A percentile compares a stretch with the other conserved stretches of the same genome.
phyloP scores from a whole-genome alignment of 1,284 basidiomycete species.

The Marasmius tenuissimus region DNA sequence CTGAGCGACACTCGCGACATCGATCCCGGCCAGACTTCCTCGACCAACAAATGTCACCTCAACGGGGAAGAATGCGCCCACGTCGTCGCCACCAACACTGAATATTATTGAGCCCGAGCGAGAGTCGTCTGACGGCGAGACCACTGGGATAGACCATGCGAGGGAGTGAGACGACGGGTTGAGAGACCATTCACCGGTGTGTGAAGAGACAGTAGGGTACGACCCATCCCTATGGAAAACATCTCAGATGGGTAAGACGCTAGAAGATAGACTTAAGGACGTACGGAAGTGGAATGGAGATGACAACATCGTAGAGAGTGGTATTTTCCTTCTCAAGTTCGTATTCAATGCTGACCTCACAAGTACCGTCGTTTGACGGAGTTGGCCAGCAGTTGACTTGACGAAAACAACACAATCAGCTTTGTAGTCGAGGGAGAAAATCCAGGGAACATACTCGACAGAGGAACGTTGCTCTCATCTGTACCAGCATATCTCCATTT shows the following conservation, averaged over 20 bases:
- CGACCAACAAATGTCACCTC: conserved; percentile 79
- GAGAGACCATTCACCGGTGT: conserved; percentile 79
- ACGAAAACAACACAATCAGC: conserved; percentile 1
- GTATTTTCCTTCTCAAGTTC: conserved; percentile 88
- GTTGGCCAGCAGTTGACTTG: conserved; percentile 96
- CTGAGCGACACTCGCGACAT: conserved; percentile 56
- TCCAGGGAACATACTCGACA: conserved; percentile 70
- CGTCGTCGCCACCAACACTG: conserved; percentile 81
- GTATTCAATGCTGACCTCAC: conserved; percentile 95
- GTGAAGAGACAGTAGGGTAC: conserved; percentile 82
- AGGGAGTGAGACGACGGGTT: conserved; percentile 79
- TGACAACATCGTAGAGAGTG: conserved; percentile 80
- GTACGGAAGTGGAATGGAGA: conserved; percentile 91
- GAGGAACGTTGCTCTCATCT: conserved; percentile 89
- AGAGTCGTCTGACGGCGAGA: conserved; percentile 55
- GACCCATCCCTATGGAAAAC: conserved; percentile 62
- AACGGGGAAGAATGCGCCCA: conserved; percentile 91
- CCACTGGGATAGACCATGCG: conserved; percentile 76
- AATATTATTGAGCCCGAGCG: conserved; percentile 87
- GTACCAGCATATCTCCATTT: conserved; percentile 92
- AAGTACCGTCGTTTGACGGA: conserved; percentile 85
- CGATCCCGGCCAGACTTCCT: conserved; percentile 76
- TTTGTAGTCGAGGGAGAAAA: background rate
- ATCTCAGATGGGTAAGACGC: conserved; percentile 1
- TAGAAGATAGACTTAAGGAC: conserved; percentile 28